Percentiles rank a stretch among this genome's conserved stretches.
These are phyloP conservation scores for Spatholobus suberectus DNA, from an alignment of 306 rosid genomes.

Conservation along the genomic window DNA sequence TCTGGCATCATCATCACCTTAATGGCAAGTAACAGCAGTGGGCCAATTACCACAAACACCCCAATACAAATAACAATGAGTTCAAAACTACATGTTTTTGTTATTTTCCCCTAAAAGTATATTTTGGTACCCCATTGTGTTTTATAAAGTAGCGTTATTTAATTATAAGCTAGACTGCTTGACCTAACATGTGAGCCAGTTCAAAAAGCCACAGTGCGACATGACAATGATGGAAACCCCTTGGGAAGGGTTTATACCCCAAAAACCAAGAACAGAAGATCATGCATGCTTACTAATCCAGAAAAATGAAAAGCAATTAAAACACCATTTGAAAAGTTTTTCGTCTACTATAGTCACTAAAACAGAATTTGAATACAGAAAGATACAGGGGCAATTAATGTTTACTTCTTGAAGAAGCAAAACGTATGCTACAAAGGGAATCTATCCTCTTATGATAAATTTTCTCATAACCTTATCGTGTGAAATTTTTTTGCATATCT, in stretches of 20 bases:
- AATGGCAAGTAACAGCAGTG: neutral
- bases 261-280: neutral
- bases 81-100: neutral
- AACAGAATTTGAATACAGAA: neutral
- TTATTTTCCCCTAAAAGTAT: neutral
- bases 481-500: neutral
- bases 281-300: neutral
- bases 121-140: neutral
- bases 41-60: slow-evolving; percentile 15
- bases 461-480: neutral
- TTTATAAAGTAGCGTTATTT: neutral
- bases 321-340: neutral
- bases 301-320: neutral
- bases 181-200: neutral
- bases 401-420: neutral
- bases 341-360: neutral
- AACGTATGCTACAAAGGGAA: neutral
- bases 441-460: neutral
- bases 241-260: neutral
- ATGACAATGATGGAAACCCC: neutral
- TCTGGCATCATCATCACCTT: neutral
- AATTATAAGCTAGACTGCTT: neutral
- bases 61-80: neutral
- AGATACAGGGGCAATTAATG: neutral
- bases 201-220: neutral